Conservation (phyloP, 371 early-diverging fungal species). For the Dentiscutata heterogama region DNA sequence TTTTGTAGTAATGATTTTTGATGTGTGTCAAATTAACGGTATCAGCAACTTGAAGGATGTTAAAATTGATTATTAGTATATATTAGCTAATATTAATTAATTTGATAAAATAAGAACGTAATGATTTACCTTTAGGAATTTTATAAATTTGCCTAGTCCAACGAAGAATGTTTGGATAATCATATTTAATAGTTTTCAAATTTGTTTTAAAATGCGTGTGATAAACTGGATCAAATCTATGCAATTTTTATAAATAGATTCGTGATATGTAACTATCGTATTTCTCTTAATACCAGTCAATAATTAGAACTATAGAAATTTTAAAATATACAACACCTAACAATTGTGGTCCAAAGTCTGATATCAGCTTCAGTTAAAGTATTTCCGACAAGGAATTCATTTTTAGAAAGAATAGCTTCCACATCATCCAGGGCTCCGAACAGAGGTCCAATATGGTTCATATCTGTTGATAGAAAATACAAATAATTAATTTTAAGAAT, state of each 20-base stretch:
- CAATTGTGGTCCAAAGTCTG: constrained; percentile 92
- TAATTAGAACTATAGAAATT: background rate
- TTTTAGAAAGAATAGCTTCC: constrained; percentile 80
- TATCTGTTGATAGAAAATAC: constrained; percentile 56
- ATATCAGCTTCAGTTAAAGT: constrained; percentile 93
- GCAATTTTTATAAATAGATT: too few relatives aligned
- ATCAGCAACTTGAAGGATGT: constrained; percentile 58
- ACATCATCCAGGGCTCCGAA: constrained; percentile 86
- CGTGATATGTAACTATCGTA: background rate
- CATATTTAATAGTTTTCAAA: constrained; percentile 80
- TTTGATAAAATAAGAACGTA: background rate
- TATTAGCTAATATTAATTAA: background rate
- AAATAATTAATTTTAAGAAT: background rate
- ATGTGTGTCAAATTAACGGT: constrained; percentile 96
- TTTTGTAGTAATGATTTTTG: constrained; percentile 93
- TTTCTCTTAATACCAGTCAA: background rate
- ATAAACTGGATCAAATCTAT: constrained; percentile 87
- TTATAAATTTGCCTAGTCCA: constrained; percentile 91
- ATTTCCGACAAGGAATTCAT: constrained; percentile 80
- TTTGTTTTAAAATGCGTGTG: constrained; percentile 95
- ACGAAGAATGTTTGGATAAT: constrained; percentile 87
- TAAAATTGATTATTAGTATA: background rate
- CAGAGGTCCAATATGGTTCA: constrained; percentile 74
- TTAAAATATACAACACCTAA: constrained; percentile 63
- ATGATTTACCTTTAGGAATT: constrained; percentile 69